These are phyloP conservation scores for Phaffia australis DNA, from an alignment of 768 basidiomycete genomes.

Conservation along the genomic window DNA sequence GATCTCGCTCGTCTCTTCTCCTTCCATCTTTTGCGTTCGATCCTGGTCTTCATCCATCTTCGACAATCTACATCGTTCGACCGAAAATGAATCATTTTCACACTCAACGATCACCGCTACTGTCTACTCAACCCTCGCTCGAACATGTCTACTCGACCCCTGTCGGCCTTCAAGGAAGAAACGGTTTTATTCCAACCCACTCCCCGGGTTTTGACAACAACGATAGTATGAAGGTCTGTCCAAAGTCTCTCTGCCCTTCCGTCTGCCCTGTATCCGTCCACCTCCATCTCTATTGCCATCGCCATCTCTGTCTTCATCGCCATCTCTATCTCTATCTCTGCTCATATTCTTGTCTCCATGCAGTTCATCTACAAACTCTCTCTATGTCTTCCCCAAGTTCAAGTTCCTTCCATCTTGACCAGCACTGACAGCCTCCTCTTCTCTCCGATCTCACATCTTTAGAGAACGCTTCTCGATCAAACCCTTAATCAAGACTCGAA, in stretches of 20 bases:
- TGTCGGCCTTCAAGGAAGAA: background rate
- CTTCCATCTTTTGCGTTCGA: background rate
- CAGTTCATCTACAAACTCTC: no score
- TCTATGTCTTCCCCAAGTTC: no score
- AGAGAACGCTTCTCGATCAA: background rate
- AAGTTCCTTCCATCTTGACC: background rate
- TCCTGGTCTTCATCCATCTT: background rate
- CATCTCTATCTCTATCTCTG: no score
- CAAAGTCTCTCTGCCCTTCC: background rate
- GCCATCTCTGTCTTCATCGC: no score
- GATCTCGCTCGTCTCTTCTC: background rate
- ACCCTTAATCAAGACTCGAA: slow-evolving; percentile 52
- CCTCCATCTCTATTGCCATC: background rate
- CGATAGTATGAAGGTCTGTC: slow-evolving; percentile 18
- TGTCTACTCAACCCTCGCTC: background rate
- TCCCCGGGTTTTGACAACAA: background rate
- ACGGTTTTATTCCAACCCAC: background rate
- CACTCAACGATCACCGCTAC: background rate
- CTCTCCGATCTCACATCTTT: background rate
- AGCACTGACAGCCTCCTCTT: slow-evolving; percentile 2
- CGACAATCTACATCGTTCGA: background rate
- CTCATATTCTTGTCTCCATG: no score
- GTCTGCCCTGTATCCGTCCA: background rate
- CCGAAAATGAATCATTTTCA: background rate
- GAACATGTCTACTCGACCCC: background rate